Base-by-base conservation (phyloP, 225 moss, liverwort and hornwort genomes). In the Marchantia polymorpha region DNA sequence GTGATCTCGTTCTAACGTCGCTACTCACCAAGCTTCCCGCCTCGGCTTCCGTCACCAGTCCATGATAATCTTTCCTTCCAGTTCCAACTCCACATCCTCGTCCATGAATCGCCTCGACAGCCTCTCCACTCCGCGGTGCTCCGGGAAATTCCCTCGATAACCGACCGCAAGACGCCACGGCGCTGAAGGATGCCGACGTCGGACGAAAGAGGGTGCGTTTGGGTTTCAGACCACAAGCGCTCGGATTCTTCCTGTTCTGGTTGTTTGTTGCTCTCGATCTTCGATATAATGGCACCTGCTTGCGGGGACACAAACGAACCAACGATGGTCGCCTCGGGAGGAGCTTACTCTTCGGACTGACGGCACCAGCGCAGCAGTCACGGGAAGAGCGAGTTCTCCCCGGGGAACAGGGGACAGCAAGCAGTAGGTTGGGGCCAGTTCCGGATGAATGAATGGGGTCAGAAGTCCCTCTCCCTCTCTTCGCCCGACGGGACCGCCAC, bases 51-150 rank as follows among this genome's bases (percentile, higher is more conserved):
- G 59, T 83, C 71, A 86, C 68, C 81, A 47, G 71, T 81, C 86
- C 86, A 86, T 50, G 83, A 83, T 74, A 83, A 69, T 78, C 81
- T 67, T 80, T 86, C 86, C 83, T 76, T 61, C 76, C 86, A 86
- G 74, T 81, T 83, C 74, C 81, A 81, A 51, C 83, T 81, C 81
- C 83, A 81, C 86, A 86, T 86, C 81, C 81, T 86, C 86, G 75
- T 83, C 83, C 83, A 86, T 81, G 13, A 74, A 82, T 70, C 78
- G 8, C 31, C 29, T 6, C 55, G 10, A 56, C 31, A 7, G 8
- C n/a, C 49, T 52, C 39, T 12, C 20, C n/a, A 27, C 58, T 20
- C 20, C 58, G 4, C 0, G 20, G 58, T 58, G 58, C 58, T 16
- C 58, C 0, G 58, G 13, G 19, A 58, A 14, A 0, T 20, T 58